Conservation (phyloP, 345 rosid genomes). For the Corymbia maculata region DNA sequence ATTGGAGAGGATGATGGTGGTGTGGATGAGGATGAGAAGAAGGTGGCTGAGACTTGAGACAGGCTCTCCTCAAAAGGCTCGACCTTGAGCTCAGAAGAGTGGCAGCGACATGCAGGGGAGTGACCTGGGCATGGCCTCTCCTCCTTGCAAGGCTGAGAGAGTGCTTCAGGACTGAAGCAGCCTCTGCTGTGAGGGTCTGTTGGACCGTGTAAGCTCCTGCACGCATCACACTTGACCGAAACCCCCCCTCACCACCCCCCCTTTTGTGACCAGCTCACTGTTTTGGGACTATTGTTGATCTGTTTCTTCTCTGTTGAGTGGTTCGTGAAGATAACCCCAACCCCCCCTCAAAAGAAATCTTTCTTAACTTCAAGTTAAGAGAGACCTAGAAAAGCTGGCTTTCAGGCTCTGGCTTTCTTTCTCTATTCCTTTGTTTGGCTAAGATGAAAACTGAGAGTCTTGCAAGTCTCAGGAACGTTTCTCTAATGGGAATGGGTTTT, state of each 20-base stretch:
- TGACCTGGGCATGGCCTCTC: slow-evolving; percentile 94
- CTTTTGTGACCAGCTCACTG: not conserved
- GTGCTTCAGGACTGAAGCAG: slow-evolving; percentile 93
- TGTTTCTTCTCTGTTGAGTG: not conserved
- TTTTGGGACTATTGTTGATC: not conserved
- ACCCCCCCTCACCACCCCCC: slow-evolving; percentile 46
- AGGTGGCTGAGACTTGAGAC: slow-evolving; percentile 31
- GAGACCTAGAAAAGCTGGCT: not conserved
- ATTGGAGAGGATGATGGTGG: slow-evolving; percentile 29
- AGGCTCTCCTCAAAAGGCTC: slow-evolving; percentile 34
- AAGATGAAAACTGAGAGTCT: not conserved
- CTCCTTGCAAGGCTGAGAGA: slow-evolving; percentile 79
- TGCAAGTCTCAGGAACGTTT: not conserved
- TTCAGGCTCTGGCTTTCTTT: not conserved
- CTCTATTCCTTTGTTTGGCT: not conserved
- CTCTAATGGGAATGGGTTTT: not conserved
- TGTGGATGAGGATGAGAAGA: slow-evolving; percentile 10
- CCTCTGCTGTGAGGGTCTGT: slow-evolving; percentile 98
- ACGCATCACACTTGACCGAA: slow-evolving; percentile 67
- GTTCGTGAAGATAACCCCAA: not conserved
- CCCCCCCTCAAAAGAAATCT: not conserved
- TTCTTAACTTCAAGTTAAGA: not conserved
- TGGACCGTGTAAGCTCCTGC: slow-evolving; percentile 85
- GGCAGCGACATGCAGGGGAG: slow-evolving; percentile 68
- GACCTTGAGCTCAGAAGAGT: slow-evolving; percentile 35